These are phyloP conservation scores for Trichoderma asperellum DNA, from an alignment of 2,329 filamentous ascomycete genomes.

Conservation along the genomic window DNA sequence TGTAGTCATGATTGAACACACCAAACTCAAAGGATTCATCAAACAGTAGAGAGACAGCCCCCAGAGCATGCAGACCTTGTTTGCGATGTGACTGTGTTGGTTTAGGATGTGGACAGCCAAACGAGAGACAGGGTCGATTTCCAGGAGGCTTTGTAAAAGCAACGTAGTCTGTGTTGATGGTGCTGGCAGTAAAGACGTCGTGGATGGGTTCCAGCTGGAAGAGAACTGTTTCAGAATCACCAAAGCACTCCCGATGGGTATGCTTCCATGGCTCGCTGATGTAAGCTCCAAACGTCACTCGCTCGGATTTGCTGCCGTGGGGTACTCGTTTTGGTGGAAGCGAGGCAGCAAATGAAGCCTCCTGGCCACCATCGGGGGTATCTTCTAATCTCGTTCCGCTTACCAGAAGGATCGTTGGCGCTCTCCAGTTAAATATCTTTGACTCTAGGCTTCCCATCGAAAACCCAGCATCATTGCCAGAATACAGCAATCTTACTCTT, in stretches of 20 bases:
- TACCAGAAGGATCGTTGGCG: constrained; percentile 73
- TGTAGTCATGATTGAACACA: constrained; percentile 71
- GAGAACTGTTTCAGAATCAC: constrained; percentile 63
- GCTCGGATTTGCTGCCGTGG: constrained; percentile 53
- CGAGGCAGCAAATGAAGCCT: constrained; percentile 61
- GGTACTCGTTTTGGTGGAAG: constrained; percentile 66
- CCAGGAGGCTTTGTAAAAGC: constrained; percentile 68
- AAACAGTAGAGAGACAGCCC: constrained; percentile 68
- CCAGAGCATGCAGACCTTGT: constrained; percentile 55
- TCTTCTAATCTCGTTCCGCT: constrained; percentile 64
- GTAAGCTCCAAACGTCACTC: constrained; percentile 69
- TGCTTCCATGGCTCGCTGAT: constrained; percentile 70
- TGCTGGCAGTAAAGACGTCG: constrained; percentile 70
- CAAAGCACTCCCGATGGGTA: constrained; percentile 70
- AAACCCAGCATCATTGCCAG: constrained; percentile 71
- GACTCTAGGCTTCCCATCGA: constrained; percentile 77
- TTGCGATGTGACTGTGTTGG: constrained; percentile 51
- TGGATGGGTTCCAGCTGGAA: constrained; percentile 75
- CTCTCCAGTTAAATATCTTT: constrained; percentile 76
- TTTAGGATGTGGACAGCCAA: constrained; percentile 63
- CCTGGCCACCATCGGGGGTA: constrained; percentile 53
- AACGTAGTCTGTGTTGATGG: constrained; percentile 67
- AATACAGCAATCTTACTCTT: constrained; percentile 68
- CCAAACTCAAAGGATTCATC: constrained; percentile 77
- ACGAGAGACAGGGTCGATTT: constrained; percentile 63